Conservation (phyloP, 441 rosid species). For the Mallotus japonicus region DNA sequence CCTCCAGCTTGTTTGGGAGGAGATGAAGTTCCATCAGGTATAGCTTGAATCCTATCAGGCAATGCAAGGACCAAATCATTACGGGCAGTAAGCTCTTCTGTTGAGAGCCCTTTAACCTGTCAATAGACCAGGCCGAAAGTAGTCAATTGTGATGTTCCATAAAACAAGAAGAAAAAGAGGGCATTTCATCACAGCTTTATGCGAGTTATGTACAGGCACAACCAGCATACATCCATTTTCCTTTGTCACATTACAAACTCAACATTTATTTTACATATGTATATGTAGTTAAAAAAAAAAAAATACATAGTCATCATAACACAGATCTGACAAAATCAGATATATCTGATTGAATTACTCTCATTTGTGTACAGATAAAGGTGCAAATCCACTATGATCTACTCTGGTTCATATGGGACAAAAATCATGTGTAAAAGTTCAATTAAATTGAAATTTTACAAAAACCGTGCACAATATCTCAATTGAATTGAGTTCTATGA, state of each 20-base stretch:
- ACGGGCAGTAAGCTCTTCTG: conserved; percentile 87
- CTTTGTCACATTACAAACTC: not conserved
- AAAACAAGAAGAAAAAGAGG: not conserved
- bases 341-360: not conserved
- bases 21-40: conserved; percentile 87
- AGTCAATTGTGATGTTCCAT: conserved; percentile 11
- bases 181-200: not conserved
- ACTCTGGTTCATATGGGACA: too few species aligned
- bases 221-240: not conserved
- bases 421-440: too few species aligned
- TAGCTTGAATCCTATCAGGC: conserved; percentile 85
- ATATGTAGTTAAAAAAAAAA: not conserved
- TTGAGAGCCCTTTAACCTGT: conserved; percentile 89
- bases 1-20: conserved; percentile 73
- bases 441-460: too few species aligned
- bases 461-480: too few species aligned
- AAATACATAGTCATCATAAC: not conserved
- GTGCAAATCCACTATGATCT: too few species aligned
- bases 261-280: not conserved
- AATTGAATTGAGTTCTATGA: too few species aligned
- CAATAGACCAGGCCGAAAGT: conserved; percentile 8
- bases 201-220: not conserved
- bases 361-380: not conserved
- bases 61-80: conserved; percentile 90
- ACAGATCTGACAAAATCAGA: not conserved